phyloP scores from a whole-genome alignment of 2,329 filamentous ascomycete species.

The Atkinsonella texensis region DNA sequence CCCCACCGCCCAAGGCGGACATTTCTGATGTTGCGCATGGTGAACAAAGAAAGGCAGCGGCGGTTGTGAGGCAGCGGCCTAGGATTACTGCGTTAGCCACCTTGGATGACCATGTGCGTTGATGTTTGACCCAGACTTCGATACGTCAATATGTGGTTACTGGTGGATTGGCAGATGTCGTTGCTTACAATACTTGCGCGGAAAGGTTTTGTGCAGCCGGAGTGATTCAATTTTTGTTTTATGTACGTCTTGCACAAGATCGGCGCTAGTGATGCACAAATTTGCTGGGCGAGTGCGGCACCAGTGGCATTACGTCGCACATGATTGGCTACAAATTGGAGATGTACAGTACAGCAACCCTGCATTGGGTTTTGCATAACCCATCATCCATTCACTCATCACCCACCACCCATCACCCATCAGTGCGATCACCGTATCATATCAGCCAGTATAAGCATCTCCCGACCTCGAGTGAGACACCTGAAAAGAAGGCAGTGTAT shows the following conservation, averaged over 20 bases:
- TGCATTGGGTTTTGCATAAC: neutral
- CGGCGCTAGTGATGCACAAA: constrained; percentile 9
- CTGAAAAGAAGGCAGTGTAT: no score
- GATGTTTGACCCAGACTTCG: neutral
- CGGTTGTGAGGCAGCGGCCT: neutral
- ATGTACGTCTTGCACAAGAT: constrained; percentile 6
- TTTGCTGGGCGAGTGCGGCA: neutral
- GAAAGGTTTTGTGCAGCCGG: neutral
- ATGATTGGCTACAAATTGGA: neutral
- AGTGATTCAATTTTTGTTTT: constrained; percentile 8
- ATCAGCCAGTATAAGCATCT: no score
- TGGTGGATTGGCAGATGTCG: neutral
- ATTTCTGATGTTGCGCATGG: constrained; percentile 82
- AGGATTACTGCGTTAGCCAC: constrained; percentile 3
- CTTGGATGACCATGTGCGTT: neutral
- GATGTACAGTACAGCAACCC: no score
- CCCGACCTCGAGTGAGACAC: no score
- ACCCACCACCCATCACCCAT: no score
- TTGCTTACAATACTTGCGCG: neutral
- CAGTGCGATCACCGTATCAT: no score
- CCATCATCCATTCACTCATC: no score
- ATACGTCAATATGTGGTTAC: neutral
- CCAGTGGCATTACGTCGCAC: neutral
- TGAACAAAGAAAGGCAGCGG: neutral
- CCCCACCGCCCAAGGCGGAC: constrained; percentile 58